phyloP scores from a whole-genome alignment of 23 red algal species.

The Pyropia haitanensis region DNA sequence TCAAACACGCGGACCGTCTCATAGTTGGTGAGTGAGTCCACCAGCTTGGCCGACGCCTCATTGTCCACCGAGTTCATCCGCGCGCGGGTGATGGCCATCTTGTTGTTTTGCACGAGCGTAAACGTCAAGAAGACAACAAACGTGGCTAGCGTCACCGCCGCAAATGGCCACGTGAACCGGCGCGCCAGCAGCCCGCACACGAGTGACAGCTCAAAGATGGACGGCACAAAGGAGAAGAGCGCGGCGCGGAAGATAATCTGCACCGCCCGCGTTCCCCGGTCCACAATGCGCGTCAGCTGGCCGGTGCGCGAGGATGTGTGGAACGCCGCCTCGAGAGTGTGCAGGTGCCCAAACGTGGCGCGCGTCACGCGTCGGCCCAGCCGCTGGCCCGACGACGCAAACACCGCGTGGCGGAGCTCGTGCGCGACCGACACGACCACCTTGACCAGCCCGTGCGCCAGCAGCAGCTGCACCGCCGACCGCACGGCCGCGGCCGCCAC shows the following conservation, averaged over 20 bases:
- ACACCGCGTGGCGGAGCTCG: conserved; percentile 73
- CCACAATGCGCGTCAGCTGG: conserved; percentile 61
- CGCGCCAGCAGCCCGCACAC: conserved; percentile 66
- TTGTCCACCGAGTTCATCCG: conserved; percentile 71
- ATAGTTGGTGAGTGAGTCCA: conserved; percentile 68
- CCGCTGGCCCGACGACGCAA: conserved; percentile 61
- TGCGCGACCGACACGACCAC: conserved; percentile 41
- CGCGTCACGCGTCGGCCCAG: conserved; percentile 74
- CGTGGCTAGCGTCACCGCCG: conserved; percentile 40
- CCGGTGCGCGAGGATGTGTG: conserved; percentile 37
- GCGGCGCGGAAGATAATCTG: conserved; percentile 78
- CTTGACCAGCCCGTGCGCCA: too few species aligned
- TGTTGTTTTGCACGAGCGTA: conserved; percentile 64
- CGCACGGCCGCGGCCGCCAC: too few species aligned
- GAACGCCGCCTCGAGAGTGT: conserved; percentile 54
- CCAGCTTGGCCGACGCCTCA: conserved; percentile 65
- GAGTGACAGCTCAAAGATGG: conserved; percentile 74
- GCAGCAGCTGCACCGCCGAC: too few species aligned
- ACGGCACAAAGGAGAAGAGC: conserved; percentile 73
- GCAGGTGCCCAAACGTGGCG: conserved; percentile 72
- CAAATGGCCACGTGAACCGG: conserved; percentile 44
- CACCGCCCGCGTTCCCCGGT: conserved; percentile 78
- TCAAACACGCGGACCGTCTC: conserved; percentile 72
- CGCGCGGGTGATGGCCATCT: conserved; percentile 31
- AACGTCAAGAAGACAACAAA: conserved; percentile 60